These are phyloP conservation scores for Penicillium paradoxum DNA, from an alignment of 495 filamentous ascomycete genomes.

Conservation along the genomic window DNA sequence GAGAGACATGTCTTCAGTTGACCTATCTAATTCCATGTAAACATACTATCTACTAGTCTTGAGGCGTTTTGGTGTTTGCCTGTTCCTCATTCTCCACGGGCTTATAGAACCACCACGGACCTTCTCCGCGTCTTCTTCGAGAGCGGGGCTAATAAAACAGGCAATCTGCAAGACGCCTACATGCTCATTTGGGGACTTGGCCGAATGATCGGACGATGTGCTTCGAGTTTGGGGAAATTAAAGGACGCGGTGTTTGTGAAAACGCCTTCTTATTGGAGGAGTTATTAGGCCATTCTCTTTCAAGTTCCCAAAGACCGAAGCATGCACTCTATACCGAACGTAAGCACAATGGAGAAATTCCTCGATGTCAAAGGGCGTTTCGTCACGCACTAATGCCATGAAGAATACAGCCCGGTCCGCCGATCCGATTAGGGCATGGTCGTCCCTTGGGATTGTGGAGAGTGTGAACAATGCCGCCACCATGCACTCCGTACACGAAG, in stretches of 20 bases:
- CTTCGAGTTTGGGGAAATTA: not conserved
- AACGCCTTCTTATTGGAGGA: not conserved
- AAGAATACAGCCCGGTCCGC: not conserved
- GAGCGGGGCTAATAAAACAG: not conserved
- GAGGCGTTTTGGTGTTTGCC: not conserved
- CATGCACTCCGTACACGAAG: not conserved
- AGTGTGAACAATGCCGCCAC: not conserved
- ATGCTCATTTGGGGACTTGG: not conserved
- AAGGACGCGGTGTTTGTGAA: not conserved
- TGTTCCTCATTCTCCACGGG: slow-evolving; percentile 16
- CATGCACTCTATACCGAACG: not conserved
- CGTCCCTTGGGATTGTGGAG: not conserved
- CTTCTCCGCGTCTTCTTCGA: slow-evolving; percentile 5
- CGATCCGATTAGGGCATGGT: not conserved
- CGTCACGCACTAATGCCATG: not conserved
- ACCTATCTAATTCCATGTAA: not conserved
- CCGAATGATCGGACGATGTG: not conserved
- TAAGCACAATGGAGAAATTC: not conserved
- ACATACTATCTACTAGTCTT: not conserved
- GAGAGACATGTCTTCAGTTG: not conserved
- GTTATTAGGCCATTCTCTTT: not conserved
- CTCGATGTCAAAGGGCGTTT: not conserved
- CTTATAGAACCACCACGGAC: slow-evolving; percentile 15
- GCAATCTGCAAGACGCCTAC: not conserved
- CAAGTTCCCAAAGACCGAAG: not conserved